Evolutionary conservation across 2,329 filamentous ascomycete genomes (phyloP).

Genomic region (Aureobasidium sp.): DNA sequence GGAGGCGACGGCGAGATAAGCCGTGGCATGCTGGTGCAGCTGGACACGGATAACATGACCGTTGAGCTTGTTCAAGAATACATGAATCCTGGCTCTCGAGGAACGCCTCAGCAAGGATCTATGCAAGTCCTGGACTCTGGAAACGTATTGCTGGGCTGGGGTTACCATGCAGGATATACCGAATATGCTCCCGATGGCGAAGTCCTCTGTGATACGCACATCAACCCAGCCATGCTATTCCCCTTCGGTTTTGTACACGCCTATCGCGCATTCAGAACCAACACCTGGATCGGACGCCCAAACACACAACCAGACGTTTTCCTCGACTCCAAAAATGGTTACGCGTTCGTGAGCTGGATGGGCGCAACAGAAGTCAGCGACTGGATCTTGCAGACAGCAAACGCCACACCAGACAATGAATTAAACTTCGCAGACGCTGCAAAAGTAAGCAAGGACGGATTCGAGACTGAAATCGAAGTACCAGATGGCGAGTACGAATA

Average conservation of each 20-base stretch:
- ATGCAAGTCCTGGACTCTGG: constrained; percentile 44
- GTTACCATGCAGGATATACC: constrained; percentile 31
- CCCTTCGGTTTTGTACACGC: constrained; percentile 30
- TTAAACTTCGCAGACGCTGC: constrained; percentile 13
- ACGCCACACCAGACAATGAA: background rate
- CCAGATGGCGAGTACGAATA: background rate
- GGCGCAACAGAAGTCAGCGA: constrained; percentile 15
- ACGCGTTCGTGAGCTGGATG: constrained; percentile 18
- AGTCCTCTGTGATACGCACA: constrained; percentile 44
- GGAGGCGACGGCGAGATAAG: constrained; percentile 19
- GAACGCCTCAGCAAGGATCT: constrained; percentile 41
- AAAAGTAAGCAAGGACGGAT: constrained; percentile 17
- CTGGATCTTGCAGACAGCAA: constrained; percentile 14
- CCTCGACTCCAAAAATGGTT: constrained; percentile 22
- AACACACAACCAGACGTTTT: constrained; percentile 23
- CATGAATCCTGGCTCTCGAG: constrained; percentile 25
- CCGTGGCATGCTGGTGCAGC: constrained; percentile 11
- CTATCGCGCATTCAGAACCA: constrained; percentile 43
- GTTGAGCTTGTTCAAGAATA: constrained; percentile 21
- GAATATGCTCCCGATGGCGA: constrained; percentile 37
- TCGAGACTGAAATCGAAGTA: constrained; percentile 17
- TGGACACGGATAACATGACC: constrained; percentile 22
- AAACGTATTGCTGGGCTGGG: constrained; percentile 50
- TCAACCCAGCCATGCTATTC: constrained; percentile 26
- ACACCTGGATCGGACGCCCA: constrained; percentile 11